Percentiles rank a stretch among this genome's conserved stretches.
Conservation (phyloP, 768 basidiomycete genomes). For the Basidioascus undulatus region DNA sequence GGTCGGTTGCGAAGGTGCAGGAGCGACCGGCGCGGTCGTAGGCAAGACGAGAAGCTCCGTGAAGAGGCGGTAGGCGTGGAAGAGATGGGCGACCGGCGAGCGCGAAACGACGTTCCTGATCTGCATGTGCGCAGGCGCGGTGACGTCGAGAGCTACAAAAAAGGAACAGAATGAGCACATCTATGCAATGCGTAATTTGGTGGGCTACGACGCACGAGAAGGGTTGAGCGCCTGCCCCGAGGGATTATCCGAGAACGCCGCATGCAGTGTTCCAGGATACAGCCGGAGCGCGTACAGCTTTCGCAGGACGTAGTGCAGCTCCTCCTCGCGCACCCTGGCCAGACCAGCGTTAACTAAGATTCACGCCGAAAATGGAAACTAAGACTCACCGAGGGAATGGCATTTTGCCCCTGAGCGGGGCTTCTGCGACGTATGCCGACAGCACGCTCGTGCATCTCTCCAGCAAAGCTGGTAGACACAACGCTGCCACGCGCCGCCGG, state of each 20-base stretch:
- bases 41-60: constrained; percentile 3
- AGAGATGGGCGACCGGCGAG: constrained; percentile 58
- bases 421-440: constrained; percentile 57
- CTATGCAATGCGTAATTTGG: neutral
- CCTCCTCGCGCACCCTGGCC: constrained; percentile 58
- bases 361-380: neutral
- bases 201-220: constrained; percentile 27
- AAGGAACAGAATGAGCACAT: neutral
- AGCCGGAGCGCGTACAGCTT: constrained; percentile 50
- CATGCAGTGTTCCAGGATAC: constrained; percentile 54
- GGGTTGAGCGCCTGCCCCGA: constrained; percentile 29
- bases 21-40: too few species aligned
- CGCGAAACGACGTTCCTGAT: constrained; percentile 48
- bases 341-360: neutral
- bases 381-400: constrained; percentile 55
- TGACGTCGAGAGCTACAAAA: constrained; percentile 21
- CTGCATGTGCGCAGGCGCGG: constrained; percentile 28
- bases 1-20: too few species aligned
- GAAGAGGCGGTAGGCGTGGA: constrained; percentile 51
- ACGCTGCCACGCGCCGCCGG: constrained; percentile 42
- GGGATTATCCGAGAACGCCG: constrained; percentile 42
- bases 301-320: constrained; percentile 56
- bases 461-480: constrained; percentile 46
- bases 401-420: constrained; percentile 54
- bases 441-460: constrained; percentile 48